Evolutionary conservation across 2,329 filamentous ascomycete species (phyloP).

Genomic region (Waltergamsia citrina): DNA sequence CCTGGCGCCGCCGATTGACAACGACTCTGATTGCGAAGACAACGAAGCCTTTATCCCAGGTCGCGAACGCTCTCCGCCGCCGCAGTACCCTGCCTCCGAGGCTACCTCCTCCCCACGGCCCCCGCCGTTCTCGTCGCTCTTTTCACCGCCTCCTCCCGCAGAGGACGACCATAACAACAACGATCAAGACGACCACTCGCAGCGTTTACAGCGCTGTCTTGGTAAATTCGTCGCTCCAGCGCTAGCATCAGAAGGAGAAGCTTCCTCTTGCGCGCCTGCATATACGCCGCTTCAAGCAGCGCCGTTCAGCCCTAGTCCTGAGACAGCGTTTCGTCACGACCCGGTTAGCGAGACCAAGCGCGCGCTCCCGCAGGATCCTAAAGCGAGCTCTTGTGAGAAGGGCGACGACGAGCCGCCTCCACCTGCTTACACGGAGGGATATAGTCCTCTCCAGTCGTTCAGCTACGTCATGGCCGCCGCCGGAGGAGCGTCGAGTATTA

Average conservation of each 20-base stretch:
- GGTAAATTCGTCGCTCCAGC: not conserved
- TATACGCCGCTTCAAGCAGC: constrained; percentile 30
- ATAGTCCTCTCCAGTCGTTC: constrained; percentile 85
- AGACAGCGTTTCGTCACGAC: constrained; percentile 29
- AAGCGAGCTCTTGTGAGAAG: constrained; percentile 54
- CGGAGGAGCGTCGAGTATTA: constrained; percentile 94
- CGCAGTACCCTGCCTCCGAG: constrained; percentile 49
- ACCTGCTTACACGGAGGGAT: constrained; percentile 91
- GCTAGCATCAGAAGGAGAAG: constrained; percentile 12
- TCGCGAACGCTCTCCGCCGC: constrained; percentile 42
- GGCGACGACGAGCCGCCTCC: constrained; percentile 78
- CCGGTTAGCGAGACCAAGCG: constrained; percentile 69
- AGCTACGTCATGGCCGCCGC: constrained; percentile 97
- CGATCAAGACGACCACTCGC: constrained; percentile 7
- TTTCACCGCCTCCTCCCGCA: constrained; percentile 19
- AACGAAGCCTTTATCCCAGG: constrained; percentile 9
- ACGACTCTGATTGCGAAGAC: constrained; percentile 12
- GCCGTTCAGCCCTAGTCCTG: constrained; percentile 15
- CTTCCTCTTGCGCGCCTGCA: constrained; percentile 40
- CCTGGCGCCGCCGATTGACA: constrained; percentile 11
- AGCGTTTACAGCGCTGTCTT: not conserved
- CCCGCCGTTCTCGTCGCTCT: constrained; percentile 54
- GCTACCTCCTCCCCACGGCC: constrained; percentile 42
- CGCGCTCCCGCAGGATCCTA: constrained; percentile 72
- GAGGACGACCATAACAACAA: no score